Conservation (phyloP, 305 asterid species). For the Euphrasia arctica region DNA sequence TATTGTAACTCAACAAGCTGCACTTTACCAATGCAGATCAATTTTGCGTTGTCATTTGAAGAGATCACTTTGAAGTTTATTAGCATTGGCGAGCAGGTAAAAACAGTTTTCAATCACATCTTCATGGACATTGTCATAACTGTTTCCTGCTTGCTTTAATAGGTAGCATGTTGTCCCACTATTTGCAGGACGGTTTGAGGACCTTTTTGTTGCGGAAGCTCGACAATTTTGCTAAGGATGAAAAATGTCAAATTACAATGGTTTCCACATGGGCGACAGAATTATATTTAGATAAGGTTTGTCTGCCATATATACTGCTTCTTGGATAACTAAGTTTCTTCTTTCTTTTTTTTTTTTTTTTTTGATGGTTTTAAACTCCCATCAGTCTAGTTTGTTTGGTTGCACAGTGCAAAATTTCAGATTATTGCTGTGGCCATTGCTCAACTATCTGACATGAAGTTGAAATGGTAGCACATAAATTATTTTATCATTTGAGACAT, state of each 20-base stretch:
- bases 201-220: conserved; percentile 92
- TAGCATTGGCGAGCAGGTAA: conserved; percentile 95
- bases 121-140: conserved; percentile 20
- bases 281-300: conserved; percentile 88
- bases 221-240: conserved; percentile 82
- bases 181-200: conserved; percentile 87
- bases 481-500: conserved; percentile 18
- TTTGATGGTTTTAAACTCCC: conserved; percentile 19
- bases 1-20: conserved; percentile 33
- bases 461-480: neutral
- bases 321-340: conserved; percentile 14
- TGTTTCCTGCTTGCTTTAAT: conserved; percentile 23
- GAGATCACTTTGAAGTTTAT: conserved; percentile 93
- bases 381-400: neutral
- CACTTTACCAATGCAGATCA: conserved; percentile 63
- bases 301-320: conserved; percentile 24
- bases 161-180: conserved; percentile 23
- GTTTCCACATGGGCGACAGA: conserved; percentile 96
- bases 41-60: conserved; percentile 85
- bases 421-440: neutral
- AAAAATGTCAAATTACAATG: conserved; percentile 97
- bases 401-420: conserved; percentile 10
- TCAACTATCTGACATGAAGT: too few relatives aligned
- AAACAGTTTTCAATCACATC: conserved; percentile 22
- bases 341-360: neutral